Evolutionary conservation across 148 eudicot species (phyloP), one percentile per base, ranked within the genome.

Genomic region (Talinum fruticosum): DNA sequence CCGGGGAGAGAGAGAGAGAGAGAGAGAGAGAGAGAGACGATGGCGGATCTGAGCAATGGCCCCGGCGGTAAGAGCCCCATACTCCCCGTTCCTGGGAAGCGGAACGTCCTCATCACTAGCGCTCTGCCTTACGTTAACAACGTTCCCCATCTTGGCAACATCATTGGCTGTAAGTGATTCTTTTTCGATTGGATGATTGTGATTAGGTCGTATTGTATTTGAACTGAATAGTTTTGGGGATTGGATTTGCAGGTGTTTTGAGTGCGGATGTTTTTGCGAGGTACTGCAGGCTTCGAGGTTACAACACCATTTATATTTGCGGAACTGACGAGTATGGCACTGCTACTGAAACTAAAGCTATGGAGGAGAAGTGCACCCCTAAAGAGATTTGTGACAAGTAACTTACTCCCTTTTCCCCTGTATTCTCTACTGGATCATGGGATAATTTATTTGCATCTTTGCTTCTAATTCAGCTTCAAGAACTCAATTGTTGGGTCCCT

Each of bases 281-380:
- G 75, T 96, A 86, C 76, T 96, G 97, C 54, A 88, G 97, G 23
- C 81, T 88, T 74, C 87, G 99, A 3, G 99, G 93, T 3, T 93
- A 93, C 80, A 93, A 92, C 70, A 82, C 93, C 12, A 64, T 96
- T 69, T 96, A 93, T 76, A 72, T 96, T 14, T 93, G 99, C 13
- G 99, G 99, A 2, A 96, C 99, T 10, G 99, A 96, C 72, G 99
- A 96, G 85, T 96, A 96, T 57, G 99, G 99, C 35, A 96, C 99
- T 5, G 96, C 99, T 6, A 96, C 99, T 3, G 99, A 96, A 90
- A 96, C 97, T 0, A 96, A 96, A 82, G 99, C 97, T 33, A 33
- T 91, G 93, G 99, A 96, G 79, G 99, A 96, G 85, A 93, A 91
- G 24, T 89, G 89, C 68, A 84, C 84, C 38, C 97, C 97, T 29